A percentile compares a stretch with the other conserved stretches of the same genome.
These are phyloP conservation scores for Coemansia sp. DNA, from an alignment of 192 early-diverging fungal species.

Conservation along the genomic window DNA sequence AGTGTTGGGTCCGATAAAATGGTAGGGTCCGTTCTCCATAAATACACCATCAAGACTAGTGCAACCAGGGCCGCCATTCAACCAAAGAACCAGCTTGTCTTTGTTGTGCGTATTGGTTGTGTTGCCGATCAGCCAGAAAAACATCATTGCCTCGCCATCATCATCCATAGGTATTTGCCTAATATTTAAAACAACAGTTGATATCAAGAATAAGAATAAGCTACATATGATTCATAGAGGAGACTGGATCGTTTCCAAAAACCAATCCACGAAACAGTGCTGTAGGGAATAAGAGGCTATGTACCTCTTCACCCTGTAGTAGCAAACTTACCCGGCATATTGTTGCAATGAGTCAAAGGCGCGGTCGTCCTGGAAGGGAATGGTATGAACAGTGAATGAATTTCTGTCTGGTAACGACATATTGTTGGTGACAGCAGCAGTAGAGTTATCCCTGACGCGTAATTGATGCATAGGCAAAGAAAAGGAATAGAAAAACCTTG, in stretches of 20 bases:
- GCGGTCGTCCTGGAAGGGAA: constrained; percentile 41
- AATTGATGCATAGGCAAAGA: not conserved
- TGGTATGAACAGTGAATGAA: constrained; percentile 18
- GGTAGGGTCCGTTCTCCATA: constrained; percentile 66
- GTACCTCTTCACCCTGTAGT: not conserved
- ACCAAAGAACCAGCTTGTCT: constrained; percentile 59
- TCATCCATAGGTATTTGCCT: constrained; percentile 44
- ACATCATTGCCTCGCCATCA: constrained; percentile 37
- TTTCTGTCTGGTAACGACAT: constrained; percentile 14
- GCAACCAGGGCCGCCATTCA: constrained; percentile 67
- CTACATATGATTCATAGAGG: not conserved
- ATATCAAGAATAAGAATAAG: not conserved
- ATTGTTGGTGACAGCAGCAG: not conserved
- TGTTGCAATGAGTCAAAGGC: constrained; percentile 35
- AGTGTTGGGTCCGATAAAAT: constrained; percentile 36
- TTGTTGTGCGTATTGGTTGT: constrained; percentile 49
- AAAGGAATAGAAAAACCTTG: not conserved
- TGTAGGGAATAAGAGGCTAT: not conserved
- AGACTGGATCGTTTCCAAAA: not conserved
- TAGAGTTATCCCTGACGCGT: not conserved
- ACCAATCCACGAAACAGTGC: not conserved
- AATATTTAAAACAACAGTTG: constrained; percentile 6
- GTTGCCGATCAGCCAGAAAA: constrained; percentile 57
- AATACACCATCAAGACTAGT: constrained; percentile 66
- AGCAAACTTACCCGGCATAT: constrained; percentile 35